phyloP scores from a whole-genome alignment of 495 filamentous ascomycete species.

The Penicillium egyptiacum region DNA sequence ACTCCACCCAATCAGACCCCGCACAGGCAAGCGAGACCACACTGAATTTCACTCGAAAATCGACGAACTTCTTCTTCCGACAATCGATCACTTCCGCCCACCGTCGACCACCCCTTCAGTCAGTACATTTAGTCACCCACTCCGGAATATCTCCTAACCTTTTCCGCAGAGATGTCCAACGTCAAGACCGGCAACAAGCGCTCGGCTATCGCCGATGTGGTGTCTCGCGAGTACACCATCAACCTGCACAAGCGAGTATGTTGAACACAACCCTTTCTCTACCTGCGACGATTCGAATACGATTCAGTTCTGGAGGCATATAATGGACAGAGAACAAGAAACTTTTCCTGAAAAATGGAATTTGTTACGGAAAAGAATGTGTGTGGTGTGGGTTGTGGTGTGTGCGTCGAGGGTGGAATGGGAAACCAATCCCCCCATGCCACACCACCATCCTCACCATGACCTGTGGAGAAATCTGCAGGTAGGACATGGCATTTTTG shows the following conservation, averaged over 20 bases:
- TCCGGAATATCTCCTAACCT: conserved; percentile 18
- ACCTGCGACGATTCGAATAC: conserved; percentile 27
- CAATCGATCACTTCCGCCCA: conserved; percentile 47
- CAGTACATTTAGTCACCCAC: conserved; percentile 23
- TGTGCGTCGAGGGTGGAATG: conserved; percentile 11
- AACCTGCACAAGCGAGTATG: conserved; percentile 99
- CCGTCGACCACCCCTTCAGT: conserved; percentile 48
- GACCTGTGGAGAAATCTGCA: conserved; percentile 14
- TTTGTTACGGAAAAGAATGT: conserved; percentile 23
- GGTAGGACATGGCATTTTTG: conserved; percentile 4
- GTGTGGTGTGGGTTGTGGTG: conserved; percentile 15
- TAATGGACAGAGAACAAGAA: conserved; percentile 34
- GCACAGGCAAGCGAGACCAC: conserved; percentile 46
- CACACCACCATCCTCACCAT: conserved; percentile 9
- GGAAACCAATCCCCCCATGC: conserved; percentile 1
- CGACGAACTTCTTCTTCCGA: conserved; percentile 31
- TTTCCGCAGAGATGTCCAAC: conserved; percentile 69
- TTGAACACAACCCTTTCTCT: conserved; percentile 38
- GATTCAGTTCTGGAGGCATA: conserved; percentile 28
- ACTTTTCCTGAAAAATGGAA: conserved; percentile 27
- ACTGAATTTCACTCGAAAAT: conserved; percentile 44
- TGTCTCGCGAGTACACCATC: conserved; percentile 99
- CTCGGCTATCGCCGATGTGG: conserved; percentile 96
- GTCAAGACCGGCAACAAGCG: conserved; percentile 68
- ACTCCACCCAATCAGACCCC: conserved; percentile 28